Evolutionary conservation across 192 early-diverging fungal genomes (phyloP), one percentile per base, ranked within the genome.

Genomic region (Glomus cerebriforme): DNA sequence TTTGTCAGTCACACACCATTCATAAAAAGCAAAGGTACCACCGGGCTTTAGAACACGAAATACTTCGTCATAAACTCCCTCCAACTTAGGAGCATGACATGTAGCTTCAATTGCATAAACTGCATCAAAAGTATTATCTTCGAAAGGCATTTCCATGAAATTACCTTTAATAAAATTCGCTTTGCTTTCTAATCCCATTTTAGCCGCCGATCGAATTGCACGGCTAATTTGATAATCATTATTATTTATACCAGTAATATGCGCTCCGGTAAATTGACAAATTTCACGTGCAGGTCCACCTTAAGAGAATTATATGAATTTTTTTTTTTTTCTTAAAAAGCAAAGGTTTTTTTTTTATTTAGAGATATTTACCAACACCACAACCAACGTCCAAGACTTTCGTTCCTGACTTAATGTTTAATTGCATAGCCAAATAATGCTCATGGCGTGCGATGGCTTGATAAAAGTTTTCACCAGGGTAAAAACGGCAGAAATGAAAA

Each of bases 101-200:
- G 93, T 95, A 35, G 97, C 97, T 88, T 98, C 97, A 78, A 98
- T 96, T n/a, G 96, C 95, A 83, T 98, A 98, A 1, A 92, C 94
- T 64, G 95, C 95, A 82, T 98, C 97, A 73, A 93, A 96, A 32
- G 82, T 71, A 83, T 87, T 88, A 3, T 93, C 91, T 24, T 90
- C 89, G 77, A 97, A 93, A 13, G 96, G 95, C 92, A 98, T 96
- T 73, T 92, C 79, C 89, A 93, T 90, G 79, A 97, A 98, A 82
- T 97, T 92, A 82, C 96, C 96, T 90, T 90, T 90, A 79, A 87
- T 71, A 73, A 88, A 90, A 22, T 82, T 75, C 10, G 84, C 82
- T 43, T 83, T 80, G 15, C 85, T 73, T 13, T 90, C 84, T 35
- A 97, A 90, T 37, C 92, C 90, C 62, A 84, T 81, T 81, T 90